A percentile compares a stretch with the other conserved stretches of the same genome.
Evolutionary conservation across 1,139 yeast genomes (phyloP).

Genomic region (Petasospora rhodanensis): DNA sequence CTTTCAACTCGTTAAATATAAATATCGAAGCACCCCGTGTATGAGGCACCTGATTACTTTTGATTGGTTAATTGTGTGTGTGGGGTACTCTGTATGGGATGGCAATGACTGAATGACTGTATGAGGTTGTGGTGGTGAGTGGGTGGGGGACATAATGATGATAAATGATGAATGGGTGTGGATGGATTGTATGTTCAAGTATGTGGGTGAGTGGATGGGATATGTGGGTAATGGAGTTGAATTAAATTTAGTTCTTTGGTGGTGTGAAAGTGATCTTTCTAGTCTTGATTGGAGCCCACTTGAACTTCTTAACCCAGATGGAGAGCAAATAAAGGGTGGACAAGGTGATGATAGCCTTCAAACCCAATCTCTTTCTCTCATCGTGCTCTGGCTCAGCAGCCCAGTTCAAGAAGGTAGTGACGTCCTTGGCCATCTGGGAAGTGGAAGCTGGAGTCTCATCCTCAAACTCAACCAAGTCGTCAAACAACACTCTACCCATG

Average conservation of each 20-base stretch:
- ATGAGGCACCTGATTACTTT: no score
- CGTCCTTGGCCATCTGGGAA: conserved; percentile 99
- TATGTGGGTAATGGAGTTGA: no score
- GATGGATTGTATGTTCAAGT: neutral
- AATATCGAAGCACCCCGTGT: conserved; percentile 9
- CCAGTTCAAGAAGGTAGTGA: conserved; percentile 93
- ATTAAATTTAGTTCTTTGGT: conserved; percentile 59
- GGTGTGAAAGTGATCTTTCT: conserved; percentile 94
- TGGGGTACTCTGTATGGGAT: no score
- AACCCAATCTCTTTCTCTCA: conserved; percentile 95
- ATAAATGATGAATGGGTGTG: neutral
- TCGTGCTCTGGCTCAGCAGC: conserved; percentile 98
- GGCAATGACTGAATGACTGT: no score
- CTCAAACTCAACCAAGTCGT: conserved; percentile 95
- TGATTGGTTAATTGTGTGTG: no score
- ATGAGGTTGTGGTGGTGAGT: neutral
- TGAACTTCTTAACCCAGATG: conserved; percentile 95
- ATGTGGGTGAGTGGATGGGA: conserved; percentile 1
- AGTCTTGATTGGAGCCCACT: conserved; percentile 94
- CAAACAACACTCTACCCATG: conserved; percentile 97
- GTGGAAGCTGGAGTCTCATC: conserved; percentile 99
- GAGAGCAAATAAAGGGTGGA: conserved; percentile 79
- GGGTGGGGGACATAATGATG: neutral
- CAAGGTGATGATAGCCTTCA: conserved; percentile 80
- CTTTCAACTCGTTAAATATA: conserved; percentile 10